A percentile compares a stretch with the other conserved stretches of the same genome.
Evolutionary conservation across 768 basidiomycete species (phyloP).

Genomic region (Amanita pallidorosea): DNA sequence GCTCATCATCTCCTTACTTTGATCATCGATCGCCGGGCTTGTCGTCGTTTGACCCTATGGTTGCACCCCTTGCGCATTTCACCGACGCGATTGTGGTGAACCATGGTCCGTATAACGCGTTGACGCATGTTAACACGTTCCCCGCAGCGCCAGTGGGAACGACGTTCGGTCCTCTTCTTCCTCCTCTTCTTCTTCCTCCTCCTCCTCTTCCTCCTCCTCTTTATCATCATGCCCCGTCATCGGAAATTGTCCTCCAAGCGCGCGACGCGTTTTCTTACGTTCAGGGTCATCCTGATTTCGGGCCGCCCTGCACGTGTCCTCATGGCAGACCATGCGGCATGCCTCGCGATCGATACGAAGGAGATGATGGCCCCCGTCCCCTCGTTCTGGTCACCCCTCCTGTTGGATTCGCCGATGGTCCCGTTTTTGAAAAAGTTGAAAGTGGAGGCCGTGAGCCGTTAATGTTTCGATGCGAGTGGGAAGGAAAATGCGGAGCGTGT

Average conservation of each 20-base stretch:
- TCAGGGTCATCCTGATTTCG: background rate
- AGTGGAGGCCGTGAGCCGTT: background rate
- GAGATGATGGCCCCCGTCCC: background rate
- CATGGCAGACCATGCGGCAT: background rate
- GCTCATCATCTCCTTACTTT: no score
- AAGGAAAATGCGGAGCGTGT: background rate
- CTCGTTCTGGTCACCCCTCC: background rate
- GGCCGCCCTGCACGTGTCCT: background rate
- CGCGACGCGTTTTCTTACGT: background rate
- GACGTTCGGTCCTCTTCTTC: background rate
- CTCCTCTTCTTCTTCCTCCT: no score
- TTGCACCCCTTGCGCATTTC: background rate
- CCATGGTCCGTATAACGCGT: background rate
- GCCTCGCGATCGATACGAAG: background rate
- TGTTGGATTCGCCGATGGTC: background rate
- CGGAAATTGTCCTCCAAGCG: background rate
- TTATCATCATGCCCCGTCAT: background rate
- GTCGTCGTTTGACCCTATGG: no score
- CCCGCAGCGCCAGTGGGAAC: background rate
- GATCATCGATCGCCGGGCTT: no score
- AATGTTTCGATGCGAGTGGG: background rate
- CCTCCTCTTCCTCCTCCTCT: no score
- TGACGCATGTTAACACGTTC: background rate
- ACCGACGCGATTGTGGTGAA: no score
- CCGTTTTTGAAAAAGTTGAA: background rate